Percentiles rank a stretch among this genome's conserved stretches.
phyloP scores from a whole-genome alignment of 225 moss, liverwort and hornwort genomes.

The Climacium dendroides region DNA sequence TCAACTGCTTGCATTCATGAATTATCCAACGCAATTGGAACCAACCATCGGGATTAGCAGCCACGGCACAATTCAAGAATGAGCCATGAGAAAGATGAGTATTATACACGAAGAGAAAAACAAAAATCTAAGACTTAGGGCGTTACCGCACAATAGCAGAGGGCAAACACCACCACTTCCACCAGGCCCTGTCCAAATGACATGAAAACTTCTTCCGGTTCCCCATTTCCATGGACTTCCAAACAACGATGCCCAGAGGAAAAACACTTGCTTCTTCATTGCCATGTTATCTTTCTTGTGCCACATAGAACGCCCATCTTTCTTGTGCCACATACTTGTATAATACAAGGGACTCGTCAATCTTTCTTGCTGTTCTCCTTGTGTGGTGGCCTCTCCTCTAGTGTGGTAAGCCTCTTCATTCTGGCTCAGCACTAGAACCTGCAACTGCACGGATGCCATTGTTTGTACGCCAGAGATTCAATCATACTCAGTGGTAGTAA shows the following conservation, averaged over 20 bases:
- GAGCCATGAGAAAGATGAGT: background rate
- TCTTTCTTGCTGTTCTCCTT: background rate
- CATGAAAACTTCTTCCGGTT: background rate
- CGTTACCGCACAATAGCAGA: background rate
- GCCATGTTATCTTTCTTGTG: background rate
- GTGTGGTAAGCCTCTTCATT: background rate
- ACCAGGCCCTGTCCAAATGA: background rate
- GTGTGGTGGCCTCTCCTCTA: background rate
- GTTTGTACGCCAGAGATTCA: background rate
- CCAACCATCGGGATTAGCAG: background rate
- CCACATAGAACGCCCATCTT: background rate
- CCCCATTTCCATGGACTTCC: background rate
- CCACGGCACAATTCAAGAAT: background rate
- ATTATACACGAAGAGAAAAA: background rate
- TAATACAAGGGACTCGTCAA: background rate
- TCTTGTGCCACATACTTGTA: background rate
- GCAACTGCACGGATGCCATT: background rate
- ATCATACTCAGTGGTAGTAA: background rate
- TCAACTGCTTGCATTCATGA: background rate
- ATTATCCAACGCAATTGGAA: background rate
- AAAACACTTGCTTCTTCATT: background rate
- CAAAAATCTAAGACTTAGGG: background rate
- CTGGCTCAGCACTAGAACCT: background rate
- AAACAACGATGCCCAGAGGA: background rate
- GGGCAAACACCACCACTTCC: background rate